These are phyloP conservation scores for Podaxis sp. DNA, from an alignment of 768 basidiomycete genomes.

Conservation along the genomic window DNA sequence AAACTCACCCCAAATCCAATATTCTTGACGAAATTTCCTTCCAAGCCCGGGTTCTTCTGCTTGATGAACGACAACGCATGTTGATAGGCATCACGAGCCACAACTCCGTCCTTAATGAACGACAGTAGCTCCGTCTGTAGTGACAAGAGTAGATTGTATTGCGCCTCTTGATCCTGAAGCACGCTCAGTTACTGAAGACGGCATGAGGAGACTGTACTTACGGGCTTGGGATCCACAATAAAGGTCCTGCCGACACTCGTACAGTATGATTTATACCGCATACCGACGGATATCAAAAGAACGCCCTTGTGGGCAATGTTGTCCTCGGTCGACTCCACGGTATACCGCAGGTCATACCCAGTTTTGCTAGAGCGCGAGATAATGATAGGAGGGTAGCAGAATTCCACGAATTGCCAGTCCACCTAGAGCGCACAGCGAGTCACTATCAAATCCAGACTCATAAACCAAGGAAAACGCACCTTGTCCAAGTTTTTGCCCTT, in stretches of 20 bases:
- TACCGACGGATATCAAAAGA: slow-evolving; percentile 81
- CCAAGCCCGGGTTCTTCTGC: slow-evolving; percentile 79
- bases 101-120: slow-evolving; percentile 77
- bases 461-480: slow-evolving; percentile 43
- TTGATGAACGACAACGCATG: slow-evolving; percentile 68
- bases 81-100: slow-evolving; percentile 80
- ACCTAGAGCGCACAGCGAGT: slow-evolving; percentile 45
- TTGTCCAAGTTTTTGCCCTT: slow-evolving; percentile 73
- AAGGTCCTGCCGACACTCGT: slow-evolving; percentile 92
- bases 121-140: slow-evolving; percentile 76
- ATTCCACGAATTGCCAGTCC: slow-evolving; percentile 89
- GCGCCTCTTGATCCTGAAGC: slow-evolving; percentile 83
- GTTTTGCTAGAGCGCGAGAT: slow-evolving; percentile 84
- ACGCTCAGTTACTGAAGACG: slow-evolving; percentile 11
- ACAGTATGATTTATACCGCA: slow-evolving; percentile 92
- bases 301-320: slow-evolving; percentile 87
- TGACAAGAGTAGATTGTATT: slow-evolving; percentile 76
- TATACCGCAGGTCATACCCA: slow-evolving; percentile 87
- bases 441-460: slow-evolving; percentile 2
- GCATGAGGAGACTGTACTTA: slow-evolving; percentile 29
- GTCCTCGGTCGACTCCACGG: slow-evolving; percentile 83
- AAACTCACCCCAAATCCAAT: slow-evolving; percentile 81
- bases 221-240: slow-evolving; percentile 91
- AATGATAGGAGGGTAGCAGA: slow-evolving; percentile 93
- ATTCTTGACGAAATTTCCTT: slow-evolving; percentile 84